Percentiles rank a stretch among this genome's conserved stretches.
Conservation (phyloP, 495 filamentous ascomycete species). For the Penicillium angulare region DNA sequence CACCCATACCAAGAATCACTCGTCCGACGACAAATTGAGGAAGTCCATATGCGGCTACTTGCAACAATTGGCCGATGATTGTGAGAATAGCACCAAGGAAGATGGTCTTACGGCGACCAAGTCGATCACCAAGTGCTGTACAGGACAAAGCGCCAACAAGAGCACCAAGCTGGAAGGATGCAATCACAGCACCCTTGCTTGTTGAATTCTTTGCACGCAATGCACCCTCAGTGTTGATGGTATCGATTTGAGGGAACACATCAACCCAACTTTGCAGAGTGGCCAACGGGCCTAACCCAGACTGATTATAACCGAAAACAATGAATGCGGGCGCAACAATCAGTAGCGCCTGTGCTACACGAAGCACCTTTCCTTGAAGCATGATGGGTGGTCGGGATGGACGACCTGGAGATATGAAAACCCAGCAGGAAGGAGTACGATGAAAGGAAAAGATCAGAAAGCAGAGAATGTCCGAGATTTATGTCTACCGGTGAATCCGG, state of each 20-base stretch:
- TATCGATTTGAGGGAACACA: conserved; percentile 48
- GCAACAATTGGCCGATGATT: conserved; percentile 55
- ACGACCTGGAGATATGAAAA: no score
- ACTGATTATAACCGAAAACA: conserved; percentile 25
- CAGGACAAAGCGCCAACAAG: conserved; percentile 23
- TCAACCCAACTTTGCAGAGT: conserved; percentile 23
- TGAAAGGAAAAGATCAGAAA: no score
- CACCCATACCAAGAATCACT: conserved; percentile 43
- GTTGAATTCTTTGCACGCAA: conserved; percentile 26
- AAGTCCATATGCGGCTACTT: conserved; percentile 50
- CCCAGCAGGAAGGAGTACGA: no score
- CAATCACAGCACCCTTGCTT: conserved; percentile 31
- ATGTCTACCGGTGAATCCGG: neutral
- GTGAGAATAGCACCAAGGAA: conserved; percentile 52
- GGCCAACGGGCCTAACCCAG: conserved; percentile 16
- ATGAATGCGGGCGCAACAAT: conserved; percentile 27
- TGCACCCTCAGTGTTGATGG: conserved; percentile 28
- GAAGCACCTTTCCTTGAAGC: conserved; percentile 10
- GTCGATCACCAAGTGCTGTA: conserved; percentile 2
- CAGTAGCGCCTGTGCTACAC: conserved; percentile 11
- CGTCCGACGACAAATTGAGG: conserved; percentile 60
- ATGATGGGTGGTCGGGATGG: no score
- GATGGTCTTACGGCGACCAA: conserved; percentile 47
- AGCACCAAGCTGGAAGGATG: conserved; percentile 28
- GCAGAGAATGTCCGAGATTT: no score